A percentile compares a stretch with the other conserved stretches of the same genome.
Evolutionary conservation across 805 yeast genomes (phyloP).

Genomic region (Kuraishia hungarica): DNA sequence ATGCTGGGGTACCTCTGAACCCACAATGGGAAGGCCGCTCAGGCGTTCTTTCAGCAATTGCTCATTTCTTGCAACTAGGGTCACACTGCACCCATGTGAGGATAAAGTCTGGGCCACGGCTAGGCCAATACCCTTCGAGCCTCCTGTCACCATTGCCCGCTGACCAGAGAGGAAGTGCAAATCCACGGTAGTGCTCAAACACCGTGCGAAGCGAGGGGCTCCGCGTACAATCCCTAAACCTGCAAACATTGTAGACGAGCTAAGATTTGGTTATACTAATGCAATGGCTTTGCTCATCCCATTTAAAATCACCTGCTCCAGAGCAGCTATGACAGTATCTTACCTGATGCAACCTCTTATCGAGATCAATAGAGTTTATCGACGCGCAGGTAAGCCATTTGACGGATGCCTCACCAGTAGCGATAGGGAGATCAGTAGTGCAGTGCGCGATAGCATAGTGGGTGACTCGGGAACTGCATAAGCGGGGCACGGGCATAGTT

Average conservation of each 20-base stretch:
- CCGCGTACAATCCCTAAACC: background rate
- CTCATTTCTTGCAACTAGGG: constrained; percentile 42
- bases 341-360: background rate
- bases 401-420: background rate
- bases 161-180: constrained; percentile 8
- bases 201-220: background rate
- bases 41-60: constrained; percentile 21
- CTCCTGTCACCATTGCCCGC: constrained; percentile 55
- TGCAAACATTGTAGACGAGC: background rate
- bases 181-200: background rate
- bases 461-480: too few relatives aligned
- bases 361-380: background rate
- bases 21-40: constrained; percentile 4
- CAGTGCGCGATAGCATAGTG: background rate
- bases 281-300: background rate
- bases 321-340: too few relatives aligned
- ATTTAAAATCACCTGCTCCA: background rate
- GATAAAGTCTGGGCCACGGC: constrained; percentile 46
- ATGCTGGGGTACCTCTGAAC: constrained; percentile 6
- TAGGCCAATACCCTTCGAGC: constrained; percentile 59
- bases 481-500: too few relatives aligned
- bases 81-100: constrained; percentile 38
- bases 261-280: too few relatives aligned
- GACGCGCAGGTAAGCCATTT: background rate
- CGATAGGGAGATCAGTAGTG: background rate